Base-by-base conservation (phyloP, 75 land plant genomes). In the Larix kaempferi region DNA sequence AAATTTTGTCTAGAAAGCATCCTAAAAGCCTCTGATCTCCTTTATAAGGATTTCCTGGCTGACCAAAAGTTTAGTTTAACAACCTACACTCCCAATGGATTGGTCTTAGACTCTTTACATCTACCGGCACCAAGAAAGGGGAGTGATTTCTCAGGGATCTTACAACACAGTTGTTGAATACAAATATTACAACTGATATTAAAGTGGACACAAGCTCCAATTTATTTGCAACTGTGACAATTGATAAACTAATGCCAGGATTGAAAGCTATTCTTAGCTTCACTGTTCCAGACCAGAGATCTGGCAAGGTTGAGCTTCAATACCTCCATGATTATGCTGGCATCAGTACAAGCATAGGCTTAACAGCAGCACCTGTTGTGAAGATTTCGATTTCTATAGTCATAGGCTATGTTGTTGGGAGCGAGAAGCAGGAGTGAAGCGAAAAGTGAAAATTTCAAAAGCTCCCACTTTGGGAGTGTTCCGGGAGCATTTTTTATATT, bases 171-270 rank as follows among this genome's bases (percentile, higher is more conserved):
- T 62, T 94, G 39, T 86, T 85, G 85, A 82, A 86, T 74, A 84
- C 88, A 54, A 94, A 94, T 63, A 33, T 91, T 60, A 94, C 96
- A n/a, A 77, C 88, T 74, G 94, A 94, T 75, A 29, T 94, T 49
- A 94, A 91, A 89, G 90, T 92, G 3, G 91, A 91, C 73, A 86
- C 96, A 57, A 84, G 77, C 82, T 88, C 92, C 56, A 91, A 86
- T 75, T 94, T 84, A 49, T 57, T 76, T 37, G 29, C 86, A 44
- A 80, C 86, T 16, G 69, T 84, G 29, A 81, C 78, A 26, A 75
- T 84, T 39, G 79, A 84, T 74, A 83, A 84, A 21, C 59, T 73
- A 13, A 77, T 75, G 16, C 83, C 84, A 26, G 86, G 86, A 6
- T 26, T 76, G 55, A 84, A 81, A 58, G 26, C 84, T 3, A 72